These are phyloP conservation scores for Ilyonectria robusta DNA, from an alignment of 2,329 filamentous ascomycete species.

Conservation along the genomic window DNA sequence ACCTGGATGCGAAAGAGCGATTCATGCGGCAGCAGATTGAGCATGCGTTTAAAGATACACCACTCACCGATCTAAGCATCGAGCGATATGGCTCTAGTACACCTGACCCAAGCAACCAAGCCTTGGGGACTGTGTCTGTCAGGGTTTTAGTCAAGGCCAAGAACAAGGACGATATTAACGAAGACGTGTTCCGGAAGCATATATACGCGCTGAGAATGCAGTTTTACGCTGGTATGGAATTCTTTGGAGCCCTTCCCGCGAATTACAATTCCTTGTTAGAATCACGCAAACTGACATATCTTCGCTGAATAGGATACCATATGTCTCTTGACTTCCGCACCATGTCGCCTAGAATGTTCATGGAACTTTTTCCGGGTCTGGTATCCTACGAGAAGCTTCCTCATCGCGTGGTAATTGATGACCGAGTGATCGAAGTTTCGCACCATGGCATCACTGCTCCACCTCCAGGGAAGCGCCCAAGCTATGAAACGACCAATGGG, in stretches of 20 bases:
- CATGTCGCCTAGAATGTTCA: constrained; percentile 27
- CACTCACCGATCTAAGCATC: constrained; percentile 21
- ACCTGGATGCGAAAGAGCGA: constrained; percentile 24
- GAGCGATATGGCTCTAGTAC: constrained; percentile 16
- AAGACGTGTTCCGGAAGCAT: constrained; percentile 17
- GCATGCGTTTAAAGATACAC: constrained; percentile 18
- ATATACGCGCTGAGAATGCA: constrained; percentile 27
- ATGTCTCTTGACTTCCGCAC: constrained; percentile 25
- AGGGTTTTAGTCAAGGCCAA: constrained; percentile 22
- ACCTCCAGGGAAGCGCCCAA: not conserved
- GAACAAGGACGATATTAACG: constrained; percentile 10
- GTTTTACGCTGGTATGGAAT: constrained; percentile 19
- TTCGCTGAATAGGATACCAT: constrained; percentile 14
- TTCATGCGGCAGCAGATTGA: constrained; percentile 27
- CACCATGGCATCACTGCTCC: constrained; percentile 14
- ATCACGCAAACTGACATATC: not conserved
- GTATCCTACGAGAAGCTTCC: constrained; percentile 25
- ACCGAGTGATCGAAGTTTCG: constrained; percentile 7
- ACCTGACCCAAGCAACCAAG: constrained; percentile 12
- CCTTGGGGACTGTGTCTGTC: constrained; percentile 15
- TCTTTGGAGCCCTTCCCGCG: not conserved
- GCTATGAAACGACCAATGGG: constrained; percentile 4
- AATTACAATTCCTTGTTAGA: too few species aligned
- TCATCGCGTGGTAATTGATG: constrained; percentile 11
- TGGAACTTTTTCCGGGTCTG: constrained; percentile 20